Conservation (phyloP, 1,139 yeast genomes). For the Suzukiozyma palmioleophila region DNA sequence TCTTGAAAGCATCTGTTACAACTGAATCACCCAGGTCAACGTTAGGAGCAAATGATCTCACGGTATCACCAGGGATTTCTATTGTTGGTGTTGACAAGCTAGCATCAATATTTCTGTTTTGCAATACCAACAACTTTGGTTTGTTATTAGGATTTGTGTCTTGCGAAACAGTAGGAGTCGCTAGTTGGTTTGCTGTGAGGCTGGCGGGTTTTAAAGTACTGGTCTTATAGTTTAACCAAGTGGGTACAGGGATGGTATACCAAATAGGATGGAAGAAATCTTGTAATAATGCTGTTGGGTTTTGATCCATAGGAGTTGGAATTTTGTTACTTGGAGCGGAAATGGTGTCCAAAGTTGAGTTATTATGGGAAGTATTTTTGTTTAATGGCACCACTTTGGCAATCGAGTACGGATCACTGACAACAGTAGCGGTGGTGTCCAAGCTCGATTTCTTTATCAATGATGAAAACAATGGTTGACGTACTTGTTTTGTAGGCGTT, state of each 20-base stretch:
- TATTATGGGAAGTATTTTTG: conserved; percentile 19
- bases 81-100: conserved; percentile 7
- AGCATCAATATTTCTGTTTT: conserved; percentile 12
- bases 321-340: conserved; percentile 46
- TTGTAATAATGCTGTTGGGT: conserved; percentile 64
- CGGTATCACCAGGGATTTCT: conserved; percentile 35
- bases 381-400: conserved; percentile 57
- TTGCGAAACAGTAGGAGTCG: conserved; percentile 5
- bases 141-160: conserved; percentile 13
- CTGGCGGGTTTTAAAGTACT: conserved; percentile 24
- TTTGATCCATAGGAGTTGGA: conserved; percentile 56
- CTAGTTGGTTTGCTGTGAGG: conserved; percentile 15
- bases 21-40: conserved; percentile 69
- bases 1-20: conserved; percentile 58
- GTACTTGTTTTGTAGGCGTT: conserved; percentile 24
- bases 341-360: conserved; percentile 47
- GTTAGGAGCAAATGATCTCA: conserved; percentile 74
- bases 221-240: conserved; percentile 65
- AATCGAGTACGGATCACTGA: conserved; percentile 55
- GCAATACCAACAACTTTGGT: conserved; percentile 13
- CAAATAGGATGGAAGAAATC: conserved; percentile 83
- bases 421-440: conserved; percentile 59
- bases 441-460: conserved; percentile 57
- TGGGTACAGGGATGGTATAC: conserved; percentile 75
- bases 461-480: conserved; percentile 68